Percentiles rank a stretch among this genome's conserved stretches.
These are phyloP conservation scores for Metarhizium rileyi DNA, from an alignment of 2,329 filamentous ascomycete genomes.

Conservation along the genomic window DNA sequence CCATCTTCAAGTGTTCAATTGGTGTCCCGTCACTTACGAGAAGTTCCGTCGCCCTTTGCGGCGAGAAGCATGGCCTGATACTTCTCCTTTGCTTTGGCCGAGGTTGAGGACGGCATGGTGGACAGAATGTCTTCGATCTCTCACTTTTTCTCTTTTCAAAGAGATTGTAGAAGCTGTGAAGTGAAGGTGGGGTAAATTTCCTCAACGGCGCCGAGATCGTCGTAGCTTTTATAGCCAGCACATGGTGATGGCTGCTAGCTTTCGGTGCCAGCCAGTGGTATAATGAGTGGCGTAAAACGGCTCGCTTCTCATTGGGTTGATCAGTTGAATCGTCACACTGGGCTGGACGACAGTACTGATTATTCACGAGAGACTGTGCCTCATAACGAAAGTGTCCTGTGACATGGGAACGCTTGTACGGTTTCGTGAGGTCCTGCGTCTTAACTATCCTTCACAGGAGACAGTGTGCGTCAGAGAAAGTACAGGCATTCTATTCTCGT, in stretches of 20 bases:
- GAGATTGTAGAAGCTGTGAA: neutral
- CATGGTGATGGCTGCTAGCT: neutral
- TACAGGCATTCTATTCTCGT: too few species aligned
- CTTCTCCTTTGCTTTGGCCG: neutral
- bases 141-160: neutral
- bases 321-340: neutral
- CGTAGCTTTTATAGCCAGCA: neutral
- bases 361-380: neutral
- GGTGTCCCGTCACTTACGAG: neutral
- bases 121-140: neutral
- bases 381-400: neutral
- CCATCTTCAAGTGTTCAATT: neutral
- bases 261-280: neutral
- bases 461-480: too few species aligned
- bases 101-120: neutral
- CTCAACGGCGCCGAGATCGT: neutral
- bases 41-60: neutral
- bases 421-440: too few species aligned
- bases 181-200: neutral
- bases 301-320: neutral
- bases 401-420: too few species aligned
- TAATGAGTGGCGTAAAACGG: neutral
- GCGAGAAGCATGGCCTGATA: neutral
- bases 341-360: neutral
- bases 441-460: too few species aligned